These are phyloP conservation scores for Carpinus viminea DNA, from an alignment of 306 rosid genomes.

Conservation along the genomic window DNA sequence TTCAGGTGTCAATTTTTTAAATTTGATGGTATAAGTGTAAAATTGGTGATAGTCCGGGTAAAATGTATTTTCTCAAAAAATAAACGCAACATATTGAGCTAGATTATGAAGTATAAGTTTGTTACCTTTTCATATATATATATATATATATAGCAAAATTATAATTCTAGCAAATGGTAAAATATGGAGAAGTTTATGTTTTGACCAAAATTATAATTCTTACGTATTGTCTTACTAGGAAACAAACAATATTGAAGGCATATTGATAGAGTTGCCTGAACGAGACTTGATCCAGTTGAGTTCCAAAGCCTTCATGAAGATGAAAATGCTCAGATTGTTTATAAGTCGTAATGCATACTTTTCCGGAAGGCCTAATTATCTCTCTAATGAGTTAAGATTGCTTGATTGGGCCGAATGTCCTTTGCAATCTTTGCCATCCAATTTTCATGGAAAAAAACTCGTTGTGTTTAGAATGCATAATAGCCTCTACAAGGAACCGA, in stretches of 20 bases:
- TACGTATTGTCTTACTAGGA: neutral
- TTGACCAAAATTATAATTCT: neutral
- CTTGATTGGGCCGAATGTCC: conserved; percentile 11
- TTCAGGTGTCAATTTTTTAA: no score
- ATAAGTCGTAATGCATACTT: neutral
- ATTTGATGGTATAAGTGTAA: no score
- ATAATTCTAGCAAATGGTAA: neutral
- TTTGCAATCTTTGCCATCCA: neutral
- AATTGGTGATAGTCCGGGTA: no score
- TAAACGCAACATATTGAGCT: no score
- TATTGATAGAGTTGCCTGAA: neutral
- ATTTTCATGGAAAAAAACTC: neutral
- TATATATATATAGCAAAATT: no score
- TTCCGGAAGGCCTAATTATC: neutral
- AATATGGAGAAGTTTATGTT: neutral
- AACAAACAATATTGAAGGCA: neutral
- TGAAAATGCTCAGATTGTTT: neutral
- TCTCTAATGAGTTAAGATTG: conserved; percentile 1
- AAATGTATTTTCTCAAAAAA: no score
- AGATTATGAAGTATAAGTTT: no score
- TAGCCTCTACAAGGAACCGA: neutral
- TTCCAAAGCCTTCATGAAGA: neutral
- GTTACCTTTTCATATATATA: no score
- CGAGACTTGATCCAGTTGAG: neutral
- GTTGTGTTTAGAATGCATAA: neutral